Evolutionary conservation across 1,284 basidiomycete genomes (phyloP), one percentile per base, ranked within the genome.

Genomic region (Sanghuangporus sanghuang): DNA sequence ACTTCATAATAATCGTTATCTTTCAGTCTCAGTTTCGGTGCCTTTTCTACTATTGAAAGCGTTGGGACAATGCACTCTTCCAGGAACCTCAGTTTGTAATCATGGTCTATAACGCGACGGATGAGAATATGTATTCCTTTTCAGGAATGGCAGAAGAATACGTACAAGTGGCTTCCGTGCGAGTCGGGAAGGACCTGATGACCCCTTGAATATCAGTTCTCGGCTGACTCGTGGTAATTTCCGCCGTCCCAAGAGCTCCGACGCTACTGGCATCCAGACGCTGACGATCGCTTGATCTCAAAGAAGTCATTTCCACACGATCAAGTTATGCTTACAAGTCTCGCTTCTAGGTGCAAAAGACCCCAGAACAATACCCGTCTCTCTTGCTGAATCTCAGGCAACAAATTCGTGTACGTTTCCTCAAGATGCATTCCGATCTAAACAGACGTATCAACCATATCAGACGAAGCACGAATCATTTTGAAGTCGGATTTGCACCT

Each of bases 391-490:
- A 36, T 36, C n/a, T 57, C 40, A 18, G 27, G 3, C 1, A 40
- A 48, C 12, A 55, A 44, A 2, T 21, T 44, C 23, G 27, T 6
- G 18, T 55, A 48, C 32, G 60, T 55, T 16, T 54, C 60, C 32
- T 62, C 61, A 18, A 52, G 54, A 49, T 62, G 58, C 27, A 59
- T 18, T 6, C 58, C 58, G 21, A 59, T 50, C 58, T 59, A 14
- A 16, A n/a, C 27, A 9, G 3, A 39, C n/a, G 11, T 32, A 18
- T n/a, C 11, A 44, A 44, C n/a, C 42, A 44, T 4, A 6, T n/a
- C 42, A 44, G 6, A n/a, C 42, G 42, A 44, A 6, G 42, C 3
- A 44, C 11, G 42, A 4, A 44, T 14, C n/a, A n/a, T 2, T 44
- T 12, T 44, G 42, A 44, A 44, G 42, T 2, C 11, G 11, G 42